Conservation (phyloP, 2,329 filamentous ascomycete species). For the Tolypocladium endophyticum region DNA sequence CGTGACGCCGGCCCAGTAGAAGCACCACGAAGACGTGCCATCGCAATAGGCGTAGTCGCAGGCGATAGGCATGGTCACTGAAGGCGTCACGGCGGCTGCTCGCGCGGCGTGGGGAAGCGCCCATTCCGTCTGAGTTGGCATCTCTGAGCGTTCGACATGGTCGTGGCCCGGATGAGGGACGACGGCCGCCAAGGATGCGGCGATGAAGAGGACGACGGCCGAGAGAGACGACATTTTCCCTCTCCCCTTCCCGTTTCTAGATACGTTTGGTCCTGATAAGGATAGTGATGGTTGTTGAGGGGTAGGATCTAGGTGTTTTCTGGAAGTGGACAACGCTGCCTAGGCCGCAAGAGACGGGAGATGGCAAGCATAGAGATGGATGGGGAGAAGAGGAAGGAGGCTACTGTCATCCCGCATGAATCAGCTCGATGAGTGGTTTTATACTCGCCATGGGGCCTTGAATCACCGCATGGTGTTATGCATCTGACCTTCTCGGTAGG, state of each 20-base stretch:
- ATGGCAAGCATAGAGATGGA: background rate
- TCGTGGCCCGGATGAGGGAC: background rate
- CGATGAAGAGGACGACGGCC: constrained; percentile 1
- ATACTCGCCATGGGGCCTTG: background rate
- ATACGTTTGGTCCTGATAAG: background rate
- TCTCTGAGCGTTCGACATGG: background rate
- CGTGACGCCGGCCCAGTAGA: constrained; percentile 27
- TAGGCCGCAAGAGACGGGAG: background rate
- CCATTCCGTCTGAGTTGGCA: background rate
- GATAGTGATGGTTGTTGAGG: background rate
- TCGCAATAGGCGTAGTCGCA: constrained; percentile 27
- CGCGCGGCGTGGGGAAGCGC: background rate
- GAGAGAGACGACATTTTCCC: background rate
- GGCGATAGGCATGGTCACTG: constrained; percentile 7
- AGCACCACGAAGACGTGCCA: constrained; percentile 23
- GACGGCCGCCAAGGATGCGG: background rate
- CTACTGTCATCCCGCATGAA: background rate
- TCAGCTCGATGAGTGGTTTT: background rate
- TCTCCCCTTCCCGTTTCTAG: background rate
- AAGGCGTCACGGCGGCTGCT: constrained; percentile 5
- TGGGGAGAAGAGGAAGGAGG: background rate
- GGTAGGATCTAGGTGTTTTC: background rate
- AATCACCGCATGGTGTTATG: background rate
- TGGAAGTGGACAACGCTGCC: background rate
- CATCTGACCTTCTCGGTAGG: background rate